Conservation (phyloP, 192 early-diverging fungal genomes). For the Endogone sp. region DNA sequence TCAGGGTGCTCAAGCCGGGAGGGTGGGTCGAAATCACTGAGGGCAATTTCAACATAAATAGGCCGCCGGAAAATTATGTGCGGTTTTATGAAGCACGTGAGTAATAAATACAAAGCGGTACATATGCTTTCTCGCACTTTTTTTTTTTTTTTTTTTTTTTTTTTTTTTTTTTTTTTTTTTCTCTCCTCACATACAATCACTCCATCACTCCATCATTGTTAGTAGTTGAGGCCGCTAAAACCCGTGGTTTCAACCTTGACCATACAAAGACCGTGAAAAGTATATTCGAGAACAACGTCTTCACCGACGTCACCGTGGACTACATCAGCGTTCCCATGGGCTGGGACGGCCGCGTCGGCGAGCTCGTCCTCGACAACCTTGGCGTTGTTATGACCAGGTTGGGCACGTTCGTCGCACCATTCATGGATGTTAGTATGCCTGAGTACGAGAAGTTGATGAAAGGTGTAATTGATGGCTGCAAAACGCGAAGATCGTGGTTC, state of each 20-base stretch:
- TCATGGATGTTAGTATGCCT: background rate
- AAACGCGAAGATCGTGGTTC: background rate
- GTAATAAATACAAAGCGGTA: slow-evolving; percentile 5
- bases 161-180: background rate
- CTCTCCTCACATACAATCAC: background rate
- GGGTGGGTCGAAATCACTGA: background rate
- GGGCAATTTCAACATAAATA: background rate
- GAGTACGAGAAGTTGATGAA: background rate
- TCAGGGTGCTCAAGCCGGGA: background rate
- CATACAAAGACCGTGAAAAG: too few relatives aligned
- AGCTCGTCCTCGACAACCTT: background rate
- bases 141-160: slow-evolving; percentile 3
- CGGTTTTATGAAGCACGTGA: background rate
- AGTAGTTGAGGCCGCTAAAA: too few relatives aligned
- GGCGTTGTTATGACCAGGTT: background rate
- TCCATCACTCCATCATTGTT: too few relatives aligned
- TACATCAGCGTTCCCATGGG: background rate
- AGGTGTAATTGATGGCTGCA: background rate
- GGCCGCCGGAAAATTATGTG: background rate
- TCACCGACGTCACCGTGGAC: background rate
- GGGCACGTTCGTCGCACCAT: background rate
- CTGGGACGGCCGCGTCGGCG: background rate
- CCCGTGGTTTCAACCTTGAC: background rate
- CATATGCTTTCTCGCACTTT: slow-evolving; percentile 5
- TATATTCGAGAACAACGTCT: background rate